Base-by-base conservation (phyloP, 129 eudicot genomes). In the Helichrysum umbraculigerum region DNA sequence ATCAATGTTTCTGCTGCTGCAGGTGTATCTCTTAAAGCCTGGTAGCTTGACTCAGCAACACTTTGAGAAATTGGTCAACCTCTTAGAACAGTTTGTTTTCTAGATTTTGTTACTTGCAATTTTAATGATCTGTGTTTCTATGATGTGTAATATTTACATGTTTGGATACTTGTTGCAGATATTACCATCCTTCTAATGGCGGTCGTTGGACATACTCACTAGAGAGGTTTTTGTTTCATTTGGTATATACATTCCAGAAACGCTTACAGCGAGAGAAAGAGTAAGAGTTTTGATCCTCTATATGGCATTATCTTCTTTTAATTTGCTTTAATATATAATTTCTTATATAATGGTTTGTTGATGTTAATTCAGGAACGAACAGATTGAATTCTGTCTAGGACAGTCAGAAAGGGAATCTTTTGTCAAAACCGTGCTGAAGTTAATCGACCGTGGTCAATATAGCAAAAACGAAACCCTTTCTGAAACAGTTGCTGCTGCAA, bases 181-280 rank as follows among this genome's bases (percentile, higher is more conserved):
- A 89, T 76, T 95, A 95, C 77, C 99, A 95, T 86, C 99, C 99
- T 70, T 95, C 99, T 56, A 95, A 95, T 89, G 99, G 99, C 17
- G 99, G 99, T 54, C 99, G 97, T 41, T 95, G 99, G 99, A 95
- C 99, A 47, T 89, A 91, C 73, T 83, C 96, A 3, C 70, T 95
- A 70, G 99, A 95, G 82, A 83, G 97, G 51, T 84, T 95, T 74
- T 85, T 95, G 88, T 87, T 75, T 67, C 85, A 91, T 86, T 84
- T 95, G 87, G 99, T 95, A 69, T 81, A 78, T 62, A 73, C 81
- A 47, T 95, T 95, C 79, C 90, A 86, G 74, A 87, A 80, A 76
- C 96, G 99, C 22, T 78, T 95, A 66, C 96, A 86, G 76, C 74
- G 66, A 58, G 99, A 95, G 88, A 94, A 91, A 83, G 83, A 59